These are phyloP conservation scores for Ziziphus jujuba DNA, from an alignment of 306 rosid genomes.

Conservation along the genomic window DNA sequence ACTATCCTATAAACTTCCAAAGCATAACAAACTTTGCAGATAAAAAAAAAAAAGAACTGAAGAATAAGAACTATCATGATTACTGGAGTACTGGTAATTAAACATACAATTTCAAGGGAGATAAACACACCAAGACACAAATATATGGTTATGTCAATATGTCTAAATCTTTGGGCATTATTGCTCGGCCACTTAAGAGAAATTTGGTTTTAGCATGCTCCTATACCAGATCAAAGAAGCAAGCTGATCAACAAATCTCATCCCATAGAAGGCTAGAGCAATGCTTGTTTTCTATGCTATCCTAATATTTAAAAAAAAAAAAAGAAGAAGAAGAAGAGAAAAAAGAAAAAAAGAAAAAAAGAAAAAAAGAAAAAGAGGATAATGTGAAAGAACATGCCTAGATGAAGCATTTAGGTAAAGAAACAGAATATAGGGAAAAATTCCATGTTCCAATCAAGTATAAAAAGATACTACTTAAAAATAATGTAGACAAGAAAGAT, in stretches of 20 bases:
- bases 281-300: neutral
- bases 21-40: neutral
- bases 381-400: too few relatives aligned
- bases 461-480: neutral
- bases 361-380: too few relatives aligned
- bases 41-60: neutral
- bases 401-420: neutral
- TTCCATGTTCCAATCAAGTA: neutral
- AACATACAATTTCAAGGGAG: too few relatives aligned
- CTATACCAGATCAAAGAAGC: neutral
- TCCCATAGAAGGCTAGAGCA: neutral
- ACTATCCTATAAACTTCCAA: neutral
- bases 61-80: too few relatives aligned
- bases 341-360: too few relatives aligned
- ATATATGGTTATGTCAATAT: too few relatives aligned
- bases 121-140: too few relatives aligned
- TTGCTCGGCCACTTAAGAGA: too few relatives aligned
- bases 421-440: neutral
- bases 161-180: too few relatives aligned
- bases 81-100: too few relatives aligned
- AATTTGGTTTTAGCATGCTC: neutral
- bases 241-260: neutral
- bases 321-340: too few relatives aligned
- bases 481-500: neutral
- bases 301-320: too few relatives aligned